Evolutionary conservation across 352 stramenopile genomes (phyloP).

Genomic region (Globisporangium cystogenes): DNA sequence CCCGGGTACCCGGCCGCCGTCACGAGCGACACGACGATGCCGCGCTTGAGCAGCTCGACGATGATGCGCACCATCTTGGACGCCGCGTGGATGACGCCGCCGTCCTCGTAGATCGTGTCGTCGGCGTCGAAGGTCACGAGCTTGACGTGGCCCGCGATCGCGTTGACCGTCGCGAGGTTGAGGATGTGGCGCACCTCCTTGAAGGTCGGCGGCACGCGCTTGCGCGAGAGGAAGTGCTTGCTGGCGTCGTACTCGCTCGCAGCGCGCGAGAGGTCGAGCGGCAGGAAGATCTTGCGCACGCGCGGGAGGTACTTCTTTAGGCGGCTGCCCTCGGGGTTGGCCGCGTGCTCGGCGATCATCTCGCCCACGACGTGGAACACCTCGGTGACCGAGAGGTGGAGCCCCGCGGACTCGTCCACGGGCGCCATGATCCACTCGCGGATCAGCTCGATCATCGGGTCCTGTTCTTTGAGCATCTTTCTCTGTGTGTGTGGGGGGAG

Average conservation of each 20-base stretch:
- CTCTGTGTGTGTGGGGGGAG: not conserved
- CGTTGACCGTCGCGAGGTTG: slow-evolving; percentile 73
- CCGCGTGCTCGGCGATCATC: slow-evolving; percentile 74
- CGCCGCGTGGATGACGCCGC: slow-evolving; percentile 55
- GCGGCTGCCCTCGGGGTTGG: slow-evolving; percentile 25
- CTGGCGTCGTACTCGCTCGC: slow-evolving; percentile 63
- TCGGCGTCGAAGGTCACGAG: slow-evolving; percentile 85
- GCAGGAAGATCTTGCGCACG: slow-evolving; percentile 66
- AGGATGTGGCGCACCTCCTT: slow-evolving; percentile 83
- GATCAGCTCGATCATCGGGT: slow-evolving; percentile 83
- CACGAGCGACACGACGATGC: slow-evolving; percentile 75
- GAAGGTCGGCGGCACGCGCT: slow-evolving; percentile 79
- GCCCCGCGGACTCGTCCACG: slow-evolving; percentile 43
- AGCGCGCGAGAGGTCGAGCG: slow-evolving; percentile 60
- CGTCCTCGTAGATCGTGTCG: slow-evolving; percentile 86
- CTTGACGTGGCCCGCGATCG: slow-evolving; percentile 67
- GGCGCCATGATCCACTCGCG: slow-evolving; percentile 82
- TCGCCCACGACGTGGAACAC: slow-evolving; percentile 72
- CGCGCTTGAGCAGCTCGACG: slow-evolving; percentile 55
- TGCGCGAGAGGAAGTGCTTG: slow-evolving; percentile 70
- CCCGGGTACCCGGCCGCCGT: slow-evolving; percentile 78
- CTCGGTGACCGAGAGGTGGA: slow-evolving; percentile 59
- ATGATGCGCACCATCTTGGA: slow-evolving; percentile 75
- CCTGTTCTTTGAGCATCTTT: slow-evolving; percentile 78
- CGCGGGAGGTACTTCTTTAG: slow-evolving; percentile 60